Evolutionary conservation across 108 stramenopile species (phyloP).

Genomic region (Epithemia pelagica): DNA sequence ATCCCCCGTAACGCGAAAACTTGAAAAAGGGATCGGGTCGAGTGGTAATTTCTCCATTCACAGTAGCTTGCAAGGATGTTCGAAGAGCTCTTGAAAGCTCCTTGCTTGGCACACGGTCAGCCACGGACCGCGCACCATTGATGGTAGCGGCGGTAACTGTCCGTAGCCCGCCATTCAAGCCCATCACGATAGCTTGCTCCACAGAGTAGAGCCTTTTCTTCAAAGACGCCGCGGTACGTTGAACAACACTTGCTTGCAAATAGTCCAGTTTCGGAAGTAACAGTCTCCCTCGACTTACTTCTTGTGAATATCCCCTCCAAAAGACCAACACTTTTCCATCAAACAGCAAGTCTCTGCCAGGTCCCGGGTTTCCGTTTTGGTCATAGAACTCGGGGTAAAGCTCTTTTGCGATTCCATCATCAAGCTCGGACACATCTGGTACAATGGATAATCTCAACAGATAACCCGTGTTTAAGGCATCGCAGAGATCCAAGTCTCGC

Average conservation of each 20-base stretch:
- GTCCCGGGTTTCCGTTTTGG: constrained; percentile 6
- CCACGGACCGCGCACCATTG: neutral
- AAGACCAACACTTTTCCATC: constrained; percentile 62
- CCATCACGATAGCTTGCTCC: neutral
- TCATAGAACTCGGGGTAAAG: constrained; percentile 61
- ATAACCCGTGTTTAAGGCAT: constrained; percentile 74
- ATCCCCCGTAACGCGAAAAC: constrained; percentile 48
- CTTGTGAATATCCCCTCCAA: constrained; percentile 69
- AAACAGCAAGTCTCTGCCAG: constrained; percentile 40
- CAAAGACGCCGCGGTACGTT: constrained; percentile 48
- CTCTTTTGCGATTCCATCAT: constrained; percentile 42
- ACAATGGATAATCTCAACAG: constrained; percentile 61
- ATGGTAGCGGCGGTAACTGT: neutral
- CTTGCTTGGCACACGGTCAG: neutral
- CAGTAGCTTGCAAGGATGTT: neutral
- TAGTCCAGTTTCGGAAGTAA: constrained; percentile 74
- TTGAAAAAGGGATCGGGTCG: constrained; percentile 24
- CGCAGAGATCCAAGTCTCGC: constrained; percentile 74
- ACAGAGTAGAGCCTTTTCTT: constrained; percentile 20
- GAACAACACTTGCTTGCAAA: constrained; percentile 73
- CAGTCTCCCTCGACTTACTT: constrained; percentile 63
- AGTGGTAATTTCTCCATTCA: neutral
- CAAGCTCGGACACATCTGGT: constrained; percentile 48
- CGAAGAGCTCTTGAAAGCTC: neutral
- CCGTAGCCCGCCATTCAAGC: neutral